These are phyloP conservation scores for Umbilicaria muhlenbergii DNA, from an alignment of 495 filamentous ascomycete genomes.

Conservation along the genomic window DNA sequence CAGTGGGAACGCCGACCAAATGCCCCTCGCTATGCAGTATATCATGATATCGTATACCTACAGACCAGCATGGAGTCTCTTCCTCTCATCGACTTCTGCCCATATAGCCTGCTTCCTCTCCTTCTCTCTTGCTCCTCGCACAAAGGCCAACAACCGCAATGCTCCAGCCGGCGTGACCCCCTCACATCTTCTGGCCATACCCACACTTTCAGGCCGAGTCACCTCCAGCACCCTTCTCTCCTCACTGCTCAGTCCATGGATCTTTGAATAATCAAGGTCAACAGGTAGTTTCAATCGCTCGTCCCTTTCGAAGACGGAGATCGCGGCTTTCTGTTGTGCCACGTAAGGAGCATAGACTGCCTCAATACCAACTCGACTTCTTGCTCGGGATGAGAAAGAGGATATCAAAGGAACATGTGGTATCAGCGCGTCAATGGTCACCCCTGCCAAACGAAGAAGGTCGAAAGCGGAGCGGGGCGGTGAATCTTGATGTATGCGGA, in stretches of 20 bases:
- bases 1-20: too few species aligned
- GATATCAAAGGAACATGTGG: slow-evolving; percentile 36
- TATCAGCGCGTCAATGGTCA: slow-evolving; percentile 38
- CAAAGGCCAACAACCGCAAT: slow-evolving; percentile 29
- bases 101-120: slow-evolving; percentile 1
- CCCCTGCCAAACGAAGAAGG: slow-evolving; percentile 46
- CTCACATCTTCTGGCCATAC: slow-evolving; percentile 78
- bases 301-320: slow-evolving; percentile 52
- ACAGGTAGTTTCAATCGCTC: slow-evolving; percentile 57
- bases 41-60: background rate
- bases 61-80: slow-evolving; percentile 9
- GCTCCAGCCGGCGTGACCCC: slow-evolving; percentile 45
- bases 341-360: slow-evolving; percentile 76
- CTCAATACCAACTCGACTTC: slow-evolving; percentile 59
- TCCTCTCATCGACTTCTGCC: slow-evolving; percentile 7
- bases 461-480: slow-evolving; percentile 54
- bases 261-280: slow-evolving; percentile 59
- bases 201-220: slow-evolving; percentile 65
- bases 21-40: too few species aligned
- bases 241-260: slow-evolving; percentile 61
- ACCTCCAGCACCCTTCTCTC: slow-evolving; percentile 55
- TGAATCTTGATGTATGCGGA: slow-evolving; percentile 45
- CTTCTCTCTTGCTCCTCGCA: slow-evolving; percentile 14
- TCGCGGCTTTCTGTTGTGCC: slow-evolving; percentile 45
- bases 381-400: slow-evolving; percentile 39